These are phyloP conservation scores for Ceratocystis smalleyi DNA, from an alignment of 2,329 filamentous ascomycete genomes.

Conservation along the genomic window DNA sequence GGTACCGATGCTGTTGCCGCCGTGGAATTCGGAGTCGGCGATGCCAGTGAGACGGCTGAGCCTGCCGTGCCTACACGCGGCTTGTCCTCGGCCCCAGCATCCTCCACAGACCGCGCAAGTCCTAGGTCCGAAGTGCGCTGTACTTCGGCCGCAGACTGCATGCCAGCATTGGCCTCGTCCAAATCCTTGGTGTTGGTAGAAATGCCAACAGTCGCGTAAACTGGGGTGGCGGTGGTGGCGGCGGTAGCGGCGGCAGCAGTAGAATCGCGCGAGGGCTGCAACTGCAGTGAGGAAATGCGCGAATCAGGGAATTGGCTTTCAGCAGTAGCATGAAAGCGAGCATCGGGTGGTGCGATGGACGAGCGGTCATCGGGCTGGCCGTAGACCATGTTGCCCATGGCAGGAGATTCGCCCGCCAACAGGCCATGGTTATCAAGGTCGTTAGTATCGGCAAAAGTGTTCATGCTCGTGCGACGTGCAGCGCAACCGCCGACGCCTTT, in stretches of 20 bases:
- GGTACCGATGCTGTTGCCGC: slow-evolving; percentile 40
- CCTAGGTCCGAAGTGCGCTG: slow-evolving; percentile 34
- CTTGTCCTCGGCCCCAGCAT: slow-evolving; percentile 34
- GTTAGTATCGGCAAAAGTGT: slow-evolving; percentile 65
- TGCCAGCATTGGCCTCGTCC: slow-evolving; percentile 43
- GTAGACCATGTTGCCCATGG: slow-evolving; percentile 28
- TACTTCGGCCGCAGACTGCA: slow-evolving; percentile 22
- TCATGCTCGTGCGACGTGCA: slow-evolving; percentile 73
- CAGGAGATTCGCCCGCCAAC: slow-evolving; percentile 37
- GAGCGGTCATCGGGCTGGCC: slow-evolving; percentile 35
- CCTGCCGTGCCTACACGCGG: neutral
- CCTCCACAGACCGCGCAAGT: slow-evolving; percentile 20
- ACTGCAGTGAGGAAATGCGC: slow-evolving; percentile 11
- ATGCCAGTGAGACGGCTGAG: neutral
- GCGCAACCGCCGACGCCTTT: slow-evolving; percentile 94
- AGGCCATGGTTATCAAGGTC: slow-evolving; percentile 44
- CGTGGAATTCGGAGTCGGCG: slow-evolving; percentile 27
- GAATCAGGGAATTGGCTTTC: slow-evolving; percentile 11
- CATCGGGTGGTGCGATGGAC: slow-evolving; percentile 23
- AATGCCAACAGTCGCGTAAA: slow-evolving; percentile 59
- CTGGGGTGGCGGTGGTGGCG: slow-evolving; percentile 27
- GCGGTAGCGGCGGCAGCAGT: slow-evolving; percentile 27
- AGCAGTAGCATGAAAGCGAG: neutral
- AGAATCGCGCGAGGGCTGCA: slow-evolving; percentile 8
- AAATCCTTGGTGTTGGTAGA: slow-evolving; percentile 72